These are phyloP conservation scores for Populus alba DNA, from an alignment of 345 rosid species.

Conservation along the genomic window DNA sequence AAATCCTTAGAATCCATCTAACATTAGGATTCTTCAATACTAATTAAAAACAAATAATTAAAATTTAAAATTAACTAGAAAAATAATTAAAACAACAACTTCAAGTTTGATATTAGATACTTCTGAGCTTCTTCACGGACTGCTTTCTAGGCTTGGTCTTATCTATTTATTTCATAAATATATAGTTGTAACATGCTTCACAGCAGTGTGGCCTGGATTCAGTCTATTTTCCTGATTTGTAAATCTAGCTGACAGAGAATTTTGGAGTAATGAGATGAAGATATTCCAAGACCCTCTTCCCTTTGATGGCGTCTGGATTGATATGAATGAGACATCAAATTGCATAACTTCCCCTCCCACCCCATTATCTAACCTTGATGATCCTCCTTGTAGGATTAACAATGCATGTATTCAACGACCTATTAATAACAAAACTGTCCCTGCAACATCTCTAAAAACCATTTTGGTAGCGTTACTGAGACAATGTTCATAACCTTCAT, in stretches of 20 bases:
- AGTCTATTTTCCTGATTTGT: constrained; percentile 59
- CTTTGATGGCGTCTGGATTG: constrained; percentile 72
- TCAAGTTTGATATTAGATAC: too few species aligned
- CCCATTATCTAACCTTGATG: constrained; percentile 44
- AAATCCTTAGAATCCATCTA: too few species aligned
- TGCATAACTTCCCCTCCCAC: constrained; percentile 45
- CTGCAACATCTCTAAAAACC: constrained; percentile 39
- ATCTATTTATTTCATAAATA: too few species aligned
- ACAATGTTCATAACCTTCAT: constrained; percentile 60
- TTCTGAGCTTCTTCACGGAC: fast-evolving
- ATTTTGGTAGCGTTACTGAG: constrained; percentile 54
- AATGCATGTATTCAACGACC: constrained; percentile 24
- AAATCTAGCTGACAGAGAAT: constrained; percentile 42
- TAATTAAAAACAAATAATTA: too few species aligned
- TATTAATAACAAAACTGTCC: constrained; percentile 39
- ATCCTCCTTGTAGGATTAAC: constrained; percentile 72
- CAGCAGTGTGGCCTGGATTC: too few species aligned
- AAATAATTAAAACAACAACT: too few species aligned
- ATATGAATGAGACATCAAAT: constrained; percentile 73
- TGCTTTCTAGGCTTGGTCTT: too few species aligned
- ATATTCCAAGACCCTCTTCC: constrained; percentile 38
- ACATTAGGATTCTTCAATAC: too few species aligned
- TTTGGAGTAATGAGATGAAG: constrained; percentile 56
- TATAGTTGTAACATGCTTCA: too few species aligned
- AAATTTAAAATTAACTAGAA: too few species aligned